These are phyloP conservation scores for Solanum etuberosum DNA, from an alignment of 257 asterid species.

Conservation along the genomic window DNA sequence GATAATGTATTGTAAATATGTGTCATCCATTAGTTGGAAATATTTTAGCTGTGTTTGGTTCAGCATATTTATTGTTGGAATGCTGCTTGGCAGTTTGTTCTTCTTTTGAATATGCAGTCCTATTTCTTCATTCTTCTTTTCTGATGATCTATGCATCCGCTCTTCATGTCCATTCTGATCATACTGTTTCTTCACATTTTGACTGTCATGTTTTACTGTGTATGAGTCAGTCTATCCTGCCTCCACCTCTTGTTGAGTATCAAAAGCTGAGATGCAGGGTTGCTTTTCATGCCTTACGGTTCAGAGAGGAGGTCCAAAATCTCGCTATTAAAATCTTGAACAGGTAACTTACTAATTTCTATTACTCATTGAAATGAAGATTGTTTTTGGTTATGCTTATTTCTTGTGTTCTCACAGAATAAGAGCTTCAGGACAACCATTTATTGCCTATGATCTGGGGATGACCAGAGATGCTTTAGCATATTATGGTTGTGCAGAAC, in stretches of 20 bases:
- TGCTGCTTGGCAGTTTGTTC: background rate
- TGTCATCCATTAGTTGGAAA: background rate
- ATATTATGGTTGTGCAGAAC: slow-evolving; percentile 94
- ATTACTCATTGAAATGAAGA: background rate
- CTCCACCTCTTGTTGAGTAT: slow-evolving; percentile 68
- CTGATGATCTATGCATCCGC: background rate
- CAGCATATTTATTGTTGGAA: background rate
- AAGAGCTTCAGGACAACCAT: slow-evolving; percentile 73
- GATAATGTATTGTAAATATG: background rate
- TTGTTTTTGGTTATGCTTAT: slow-evolving; percentile 1
- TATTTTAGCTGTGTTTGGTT: background rate
- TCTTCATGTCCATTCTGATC: background rate
- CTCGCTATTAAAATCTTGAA: slow-evolving; percentile 75
- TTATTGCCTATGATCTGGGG: slow-evolving; percentile 94
- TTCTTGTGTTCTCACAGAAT: slow-evolving; percentile 26
- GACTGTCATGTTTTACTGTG: slow-evolving; percentile 1
- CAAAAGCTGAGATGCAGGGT: slow-evolving; percentile 95
- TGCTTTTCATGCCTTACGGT: slow-evolving; percentile 75
- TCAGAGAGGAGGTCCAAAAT: slow-evolving; percentile 83
- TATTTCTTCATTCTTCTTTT: background rate
- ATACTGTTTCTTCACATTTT: background rate
- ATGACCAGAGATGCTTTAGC: slow-evolving; percentile 95
- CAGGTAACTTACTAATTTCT: slow-evolving; percentile 20
- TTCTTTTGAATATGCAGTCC: background rate
- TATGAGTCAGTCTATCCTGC: slow-evolving; percentile 57